Base-by-base conservation (phyloP, 2,329 filamentous ascomycete genomes). In the Fusarium buharicum region DNA sequence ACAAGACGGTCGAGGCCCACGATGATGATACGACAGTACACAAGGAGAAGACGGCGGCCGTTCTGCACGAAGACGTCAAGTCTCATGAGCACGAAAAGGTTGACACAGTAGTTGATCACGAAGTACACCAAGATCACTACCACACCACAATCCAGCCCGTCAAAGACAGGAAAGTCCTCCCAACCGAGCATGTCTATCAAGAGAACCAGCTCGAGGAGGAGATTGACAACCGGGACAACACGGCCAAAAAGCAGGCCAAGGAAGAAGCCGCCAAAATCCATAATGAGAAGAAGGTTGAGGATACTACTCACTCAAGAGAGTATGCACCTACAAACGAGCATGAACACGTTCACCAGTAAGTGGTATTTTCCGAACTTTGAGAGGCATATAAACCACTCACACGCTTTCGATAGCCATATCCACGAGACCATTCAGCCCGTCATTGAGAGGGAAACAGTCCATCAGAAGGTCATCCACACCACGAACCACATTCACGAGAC, bases 341-440 rank as follows among this genome's bases (percentile, higher is more conserved):
- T 1, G 58, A 62, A 34, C 58, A 62, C 3, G 14, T 62, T 4
- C 59, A 62, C 16, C 58, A 62, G 59, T 58, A 34, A 43, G 59
- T n/a, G n/a, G n/a, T 41, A 28, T 1, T 4, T 18, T 3, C 22
- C 6, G 22, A 0, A 0, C 8, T 0, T 5, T 0, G 7, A 7
- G 1, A 3, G 3, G 8, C 2, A 3, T 47, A 8, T 11, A 12
- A 16, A 13, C 2, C 2, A 12, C 51, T 62, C 9, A 62, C 37
- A 17, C 0, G 1, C 22, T 3, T 2, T 12, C 1, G 5, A 36
- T 2, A 62, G 59, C 8, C 59, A 62, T 12, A 24, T 62, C 10
- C 58, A 62, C 7, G 59, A 62, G 10, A 62, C 53, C 2, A 62
- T 62, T 5, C 59, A 62, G 27, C 59, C 59, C 11, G 59, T 62